These are phyloP conservation scores for Candida namnaoensis DNA, from an alignment of 805 yeast genomes.

Conservation along the genomic window DNA sequence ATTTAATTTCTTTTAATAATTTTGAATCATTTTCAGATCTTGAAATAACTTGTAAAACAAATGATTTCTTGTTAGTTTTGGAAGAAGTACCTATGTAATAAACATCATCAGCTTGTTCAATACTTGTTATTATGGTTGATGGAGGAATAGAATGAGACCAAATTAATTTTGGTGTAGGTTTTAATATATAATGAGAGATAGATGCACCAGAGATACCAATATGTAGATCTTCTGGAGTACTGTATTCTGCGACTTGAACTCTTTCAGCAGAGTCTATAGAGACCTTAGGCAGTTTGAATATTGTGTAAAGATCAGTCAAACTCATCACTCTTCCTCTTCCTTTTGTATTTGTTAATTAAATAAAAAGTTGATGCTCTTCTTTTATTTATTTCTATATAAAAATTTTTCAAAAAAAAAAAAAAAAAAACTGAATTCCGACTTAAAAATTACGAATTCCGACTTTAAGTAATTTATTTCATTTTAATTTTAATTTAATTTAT, in stretches of 20 bases:
- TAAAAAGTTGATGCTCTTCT: too few relatives aligned
- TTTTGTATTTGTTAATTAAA: too few relatives aligned
- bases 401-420: too few relatives aligned
- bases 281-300: slow-evolving; percentile 17
- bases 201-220: slow-evolving; percentile 20
- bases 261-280: slow-evolving; percentile 9
- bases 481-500: too few relatives aligned
- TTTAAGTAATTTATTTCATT: too few relatives aligned
- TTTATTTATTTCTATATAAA: too few relatives aligned
- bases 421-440: too few relatives aligned
- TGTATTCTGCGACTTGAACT: slow-evolving; percentile 5
- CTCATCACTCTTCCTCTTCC: slow-evolving; percentile 12
- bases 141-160: slow-evolving; percentile 48
- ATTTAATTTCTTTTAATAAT: slow-evolving; percentile 8
- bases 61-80: slow-evolving; percentile 9
- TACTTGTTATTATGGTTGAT: slow-evolving; percentile 24
- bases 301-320: slow-evolving; percentile 12
- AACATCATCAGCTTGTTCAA: slow-evolving; percentile 4
- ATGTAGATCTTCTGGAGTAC: slow-evolving; percentile 11
- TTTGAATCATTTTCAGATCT: slow-evolving; percentile 14
- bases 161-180: slow-evolving; percentile 41
- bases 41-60: slow-evolving; percentile 10
- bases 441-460: too few relatives aligned
- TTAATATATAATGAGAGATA: slow-evolving; percentile 28
- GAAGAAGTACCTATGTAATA: slow-evolving; percentile 11